Percentiles rank a stretch among this genome's conserved stretches.
Conservation (phyloP, 805 yeast species). For the Candida succiphila region DNA sequence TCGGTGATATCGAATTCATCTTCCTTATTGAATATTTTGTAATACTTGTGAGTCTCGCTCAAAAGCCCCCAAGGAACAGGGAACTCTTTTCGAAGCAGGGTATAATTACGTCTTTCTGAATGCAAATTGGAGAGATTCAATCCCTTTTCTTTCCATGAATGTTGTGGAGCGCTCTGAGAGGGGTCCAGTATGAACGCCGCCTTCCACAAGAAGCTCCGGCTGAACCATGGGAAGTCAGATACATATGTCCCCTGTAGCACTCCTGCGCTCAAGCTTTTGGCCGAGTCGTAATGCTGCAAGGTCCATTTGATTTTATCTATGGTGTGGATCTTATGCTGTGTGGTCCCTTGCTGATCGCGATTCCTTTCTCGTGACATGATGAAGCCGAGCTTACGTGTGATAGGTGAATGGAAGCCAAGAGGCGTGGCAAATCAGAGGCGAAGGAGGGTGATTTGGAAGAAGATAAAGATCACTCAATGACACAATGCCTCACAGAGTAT, state of each 20-base stretch:
- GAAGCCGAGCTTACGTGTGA: not conserved
- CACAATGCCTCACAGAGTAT: too few relatives aligned
- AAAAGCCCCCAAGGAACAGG: conserved; percentile 25
- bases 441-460: too few relatives aligned
- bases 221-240: conserved; percentile 6
- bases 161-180: not conserved
- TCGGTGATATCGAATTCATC: conserved; percentile 18
- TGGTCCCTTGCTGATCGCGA: too few relatives aligned
- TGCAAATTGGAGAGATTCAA: conserved; percentile 8
- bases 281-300: not conserved
- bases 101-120: conserved; percentile 10
- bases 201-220: conserved; percentile 17
- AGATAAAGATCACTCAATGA: too few relatives aligned
- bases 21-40: conserved; percentile 2
- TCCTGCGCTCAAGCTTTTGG: not conserved
- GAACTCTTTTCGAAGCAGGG: conserved; percentile 12
- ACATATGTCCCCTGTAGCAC: not conserved
- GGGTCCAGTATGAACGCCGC: not conserved
- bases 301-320: not conserved
- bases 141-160: not conserved
- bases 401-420: not conserved
- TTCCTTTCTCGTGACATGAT: too few relatives aligned
- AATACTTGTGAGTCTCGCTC: conserved; percentile 14
- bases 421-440: too few relatives aligned
- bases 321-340: not conserved